These are phyloP conservation scores for Schizochytrium sp. DNA, from an alignment of 108 stramenopile genomes.

Conservation along the genomic window DNA sequence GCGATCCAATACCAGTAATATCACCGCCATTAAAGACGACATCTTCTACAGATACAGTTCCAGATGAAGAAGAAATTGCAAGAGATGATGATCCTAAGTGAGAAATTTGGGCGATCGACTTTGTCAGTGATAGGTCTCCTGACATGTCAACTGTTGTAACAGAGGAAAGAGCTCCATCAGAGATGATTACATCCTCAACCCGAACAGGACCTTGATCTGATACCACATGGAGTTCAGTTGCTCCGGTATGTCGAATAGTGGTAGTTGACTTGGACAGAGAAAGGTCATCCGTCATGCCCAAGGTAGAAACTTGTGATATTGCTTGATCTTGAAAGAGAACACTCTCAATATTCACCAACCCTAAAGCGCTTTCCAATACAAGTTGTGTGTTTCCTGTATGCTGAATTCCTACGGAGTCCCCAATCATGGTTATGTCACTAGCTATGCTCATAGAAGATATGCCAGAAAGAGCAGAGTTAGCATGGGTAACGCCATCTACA, in stretches of 20 bases:
- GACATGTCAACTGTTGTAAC: neutral
- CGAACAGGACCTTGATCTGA: conserved; percentile 8
- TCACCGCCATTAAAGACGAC: neutral
- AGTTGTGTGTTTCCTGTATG: neutral
- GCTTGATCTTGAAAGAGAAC: conserved; percentile 6
- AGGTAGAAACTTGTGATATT: conserved; percentile 9
- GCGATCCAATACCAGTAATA: neutral
- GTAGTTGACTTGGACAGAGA: neutral
- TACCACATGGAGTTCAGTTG: neutral
- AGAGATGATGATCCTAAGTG: neutral
- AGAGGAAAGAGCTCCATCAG: neutral
- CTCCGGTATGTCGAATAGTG: neutral
- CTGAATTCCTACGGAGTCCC: neutral
- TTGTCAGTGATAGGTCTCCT: neutral
- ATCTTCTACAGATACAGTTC: neutral
- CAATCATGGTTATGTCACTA: neutral
- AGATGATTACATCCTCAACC: neutral
- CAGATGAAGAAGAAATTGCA: neutral
- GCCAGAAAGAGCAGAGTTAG: neutral
- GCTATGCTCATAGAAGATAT: neutral
- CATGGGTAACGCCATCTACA: neutral
- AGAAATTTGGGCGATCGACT: neutral
- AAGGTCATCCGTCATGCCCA: conserved; percentile 20
- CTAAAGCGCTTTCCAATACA: neutral
- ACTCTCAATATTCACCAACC: neutral